These are phyloP conservation scores for Lactifluus pinguis DNA, from an alignment of 768 basidiomycete genomes.

Conservation along the genomic window DNA sequence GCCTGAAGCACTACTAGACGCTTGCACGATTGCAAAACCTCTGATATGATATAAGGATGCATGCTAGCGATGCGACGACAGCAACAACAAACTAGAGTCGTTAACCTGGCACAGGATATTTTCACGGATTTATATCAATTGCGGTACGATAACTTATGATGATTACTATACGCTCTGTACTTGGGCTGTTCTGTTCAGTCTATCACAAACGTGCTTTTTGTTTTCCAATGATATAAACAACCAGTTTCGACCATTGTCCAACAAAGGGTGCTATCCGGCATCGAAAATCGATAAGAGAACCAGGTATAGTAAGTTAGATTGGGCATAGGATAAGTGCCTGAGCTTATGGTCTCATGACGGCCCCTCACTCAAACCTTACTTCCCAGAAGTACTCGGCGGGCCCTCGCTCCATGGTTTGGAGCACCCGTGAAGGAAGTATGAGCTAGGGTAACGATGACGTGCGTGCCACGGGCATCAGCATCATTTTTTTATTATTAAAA, in stretches of 20 bases:
- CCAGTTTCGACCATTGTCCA: not conserved
- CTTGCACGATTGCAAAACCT: not conserved
- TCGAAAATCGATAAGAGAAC: not conserved
- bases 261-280: not conserved
- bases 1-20: constrained; percentile 38
- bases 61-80: not conserved
- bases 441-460: too few species aligned
- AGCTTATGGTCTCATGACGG: too few species aligned
- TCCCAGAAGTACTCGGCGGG: too few species aligned
- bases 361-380: too few species aligned
- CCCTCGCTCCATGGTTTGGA: too few species aligned
- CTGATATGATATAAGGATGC: not conserved
- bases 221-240: not conserved
- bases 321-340: too few species aligned
- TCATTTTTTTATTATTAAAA: too few species aligned
- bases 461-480: too few species aligned
- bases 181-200: not conserved
- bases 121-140: not conserved
- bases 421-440: too few species aligned
- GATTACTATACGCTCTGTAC: not conserved
- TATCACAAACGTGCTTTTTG: not conserved
- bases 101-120: not conserved
- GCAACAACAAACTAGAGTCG: not conserved
- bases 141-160: not conserved
- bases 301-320: too few species aligned